Evolutionary conservation across 2,329 filamentous ascomycete genomes (phyloP).

Genomic region (Chaetoscypha palmicola): DNA sequence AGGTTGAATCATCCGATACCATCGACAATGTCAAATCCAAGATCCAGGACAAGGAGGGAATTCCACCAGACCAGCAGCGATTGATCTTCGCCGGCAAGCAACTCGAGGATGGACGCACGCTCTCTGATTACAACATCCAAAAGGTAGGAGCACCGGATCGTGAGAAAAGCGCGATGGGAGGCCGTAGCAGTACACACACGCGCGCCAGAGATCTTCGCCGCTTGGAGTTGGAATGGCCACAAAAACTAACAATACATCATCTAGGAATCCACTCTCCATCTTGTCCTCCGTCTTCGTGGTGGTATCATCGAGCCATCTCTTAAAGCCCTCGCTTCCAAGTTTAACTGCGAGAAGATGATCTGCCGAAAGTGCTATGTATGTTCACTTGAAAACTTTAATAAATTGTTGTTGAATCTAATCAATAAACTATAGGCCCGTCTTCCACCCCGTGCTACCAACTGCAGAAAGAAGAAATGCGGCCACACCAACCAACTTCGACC

Average conservation of each 20-base stretch:
- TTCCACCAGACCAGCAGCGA: conserved; percentile 96
- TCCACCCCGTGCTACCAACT: conserved; percentile 98
- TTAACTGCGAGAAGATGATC: conserved; percentile 99
- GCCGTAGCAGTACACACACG: too few relatives aligned
- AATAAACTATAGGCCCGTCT: conserved; percentile 58
- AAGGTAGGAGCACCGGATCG: conserved; percentile 57
- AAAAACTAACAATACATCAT: conserved; percentile 17
- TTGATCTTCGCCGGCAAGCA: conserved; percentile 99
- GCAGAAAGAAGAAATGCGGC: conserved; percentile 99
- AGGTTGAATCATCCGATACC: conserved; percentile 97
- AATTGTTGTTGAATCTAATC: too few relatives aligned
- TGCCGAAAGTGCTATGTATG: conserved; percentile 99
- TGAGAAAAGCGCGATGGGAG: too few relatives aligned
- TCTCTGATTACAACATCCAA: conserved; percentile 99
- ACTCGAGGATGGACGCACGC: conserved; percentile 94
- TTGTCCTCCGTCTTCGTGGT: conserved; percentile 97
- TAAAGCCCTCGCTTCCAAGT: conserved; percentile 97
- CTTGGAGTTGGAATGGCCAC: too few relatives aligned
- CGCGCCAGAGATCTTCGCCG: too few relatives aligned
- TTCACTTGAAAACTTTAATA: conserved; percentile 25
- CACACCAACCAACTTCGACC: conserved; percentile 99
- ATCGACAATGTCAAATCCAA: conserved; percentile 99
- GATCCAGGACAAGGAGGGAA: conserved; percentile 99
- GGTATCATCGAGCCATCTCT: conserved; percentile 99
- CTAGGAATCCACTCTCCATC: conserved; percentile 94